Conservation (phyloP, 2,329 filamentous ascomycete species). For the Venturiaceae sp. region DNA sequence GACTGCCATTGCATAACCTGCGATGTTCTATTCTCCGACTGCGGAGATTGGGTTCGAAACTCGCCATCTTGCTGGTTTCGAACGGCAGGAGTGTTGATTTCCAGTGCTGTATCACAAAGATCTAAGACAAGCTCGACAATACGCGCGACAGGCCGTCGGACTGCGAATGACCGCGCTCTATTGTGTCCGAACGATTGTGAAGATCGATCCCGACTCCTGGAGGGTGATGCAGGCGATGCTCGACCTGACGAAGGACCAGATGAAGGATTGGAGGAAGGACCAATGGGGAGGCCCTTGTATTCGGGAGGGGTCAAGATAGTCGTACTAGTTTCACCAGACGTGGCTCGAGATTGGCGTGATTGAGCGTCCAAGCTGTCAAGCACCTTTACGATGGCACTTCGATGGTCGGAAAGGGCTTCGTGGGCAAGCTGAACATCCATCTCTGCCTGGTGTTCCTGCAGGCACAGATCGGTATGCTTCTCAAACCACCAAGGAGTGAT, state of each 20-base stretch:
- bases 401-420: conserved; percentile 83
- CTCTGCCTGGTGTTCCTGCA: conserved; percentile 92
- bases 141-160: conserved; percentile 78
- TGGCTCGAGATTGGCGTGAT: conserved; percentile 48
- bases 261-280: conserved; percentile 60
- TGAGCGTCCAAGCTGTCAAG: conserved; percentile 83
- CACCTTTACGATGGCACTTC: conserved; percentile 89
- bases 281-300: conserved; percentile 82
- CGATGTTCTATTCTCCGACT: conserved; percentile 88
- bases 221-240: conserved; percentile 57
- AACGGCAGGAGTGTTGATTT: conserved; percentile 88
- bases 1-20: conserved; percentile 97
- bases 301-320: conserved; percentile 44
- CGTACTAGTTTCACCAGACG: conserved; percentile 14
- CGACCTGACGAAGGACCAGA: conserved; percentile 62
- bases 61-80: conserved; percentile 73
- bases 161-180: conserved; percentile 79
- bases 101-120: conserved; percentile 88
- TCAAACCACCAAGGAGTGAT: conserved; percentile 99
- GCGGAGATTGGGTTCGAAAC: conserved; percentile 85
- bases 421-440: conserved; percentile 97
- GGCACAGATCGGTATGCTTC: conserved; percentile 91
- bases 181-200: conserved; percentile 63
- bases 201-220: conserved; percentile 60
- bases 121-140: conserved; percentile 94